Base-by-base conservation (phyloP, 805 yeast genomes). In the Metschnikowia sp. region DNA sequence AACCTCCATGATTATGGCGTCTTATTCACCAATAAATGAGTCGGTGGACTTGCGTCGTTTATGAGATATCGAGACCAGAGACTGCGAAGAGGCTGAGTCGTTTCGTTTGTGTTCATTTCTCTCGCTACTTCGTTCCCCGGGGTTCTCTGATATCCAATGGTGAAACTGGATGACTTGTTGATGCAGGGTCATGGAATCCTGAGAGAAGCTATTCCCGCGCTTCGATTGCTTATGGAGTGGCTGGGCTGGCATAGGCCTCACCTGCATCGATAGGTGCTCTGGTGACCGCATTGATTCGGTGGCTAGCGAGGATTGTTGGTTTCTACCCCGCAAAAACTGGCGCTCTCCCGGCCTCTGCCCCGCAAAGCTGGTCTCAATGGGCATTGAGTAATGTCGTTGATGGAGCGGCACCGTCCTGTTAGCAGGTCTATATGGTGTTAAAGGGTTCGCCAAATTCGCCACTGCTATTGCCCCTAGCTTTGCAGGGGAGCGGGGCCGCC, bases 381-480 rank as follows among this genome's bases (percentile, higher is more conserved):
- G 77, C 75, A 72, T 67, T 2, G 76, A 72, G 44, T 61, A 68
- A 53, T 72, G 74, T 10, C 77, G 62, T 53, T 69, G 76, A 51
- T 72, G 77, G 39, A 45, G 39, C 4, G 59, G 58, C 8, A 56
- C 42, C 8, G 59, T 56, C 28, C 57, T 44, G 44, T 52, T 35
- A 47, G 58, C 26, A 49, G 59, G 54, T 32, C 65, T 57, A 54
- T 66, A 66, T 1, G 61, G 75, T 0, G 70, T 63, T 10, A 67
- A 57, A 11, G 75, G 76, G 13, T 65, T 60, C 7, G 72, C 63
- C 35, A 70, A 52, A 53, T 60, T 65, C 18, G 88, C 84, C 1
- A 84, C 86, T 1, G 89, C 88, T 19, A 76, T 78, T 1, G 89
- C 89, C 0, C 91, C 91, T 10, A 83, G 74, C 55, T 81, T 82